Evolutionary conservation across 352 stramenopile species (phyloP).

Genomic region (Thraustochytrium striatum): DNA sequence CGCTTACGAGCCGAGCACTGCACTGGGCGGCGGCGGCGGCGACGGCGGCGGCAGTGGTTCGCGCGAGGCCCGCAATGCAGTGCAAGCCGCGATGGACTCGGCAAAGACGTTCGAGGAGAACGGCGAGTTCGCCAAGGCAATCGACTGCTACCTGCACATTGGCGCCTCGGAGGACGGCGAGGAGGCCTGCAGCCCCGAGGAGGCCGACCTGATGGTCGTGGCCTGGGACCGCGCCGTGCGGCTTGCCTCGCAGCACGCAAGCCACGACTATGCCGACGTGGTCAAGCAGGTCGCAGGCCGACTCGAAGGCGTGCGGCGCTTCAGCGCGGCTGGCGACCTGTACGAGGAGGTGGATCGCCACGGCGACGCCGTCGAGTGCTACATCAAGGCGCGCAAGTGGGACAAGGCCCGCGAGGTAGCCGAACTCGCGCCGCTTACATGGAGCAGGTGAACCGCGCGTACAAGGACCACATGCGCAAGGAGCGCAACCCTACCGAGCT

Average conservation of each 20-base stretch:
- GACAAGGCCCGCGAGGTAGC: constrained; percentile 59
- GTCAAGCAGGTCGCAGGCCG: constrained; percentile 77
- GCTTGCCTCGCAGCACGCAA: constrained; percentile 75
- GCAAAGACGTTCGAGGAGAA: constrained; percentile 78
- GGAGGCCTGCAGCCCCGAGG: background rate
- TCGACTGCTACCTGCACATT: constrained; percentile 76
- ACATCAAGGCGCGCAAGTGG: constrained; percentile 58
- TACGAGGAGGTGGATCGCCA: constrained; percentile 75
- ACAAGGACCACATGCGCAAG: constrained; percentile 55
- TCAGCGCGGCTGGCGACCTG: constrained; percentile 76
- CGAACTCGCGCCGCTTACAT: constrained; percentile 53
- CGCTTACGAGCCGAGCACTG: background rate
- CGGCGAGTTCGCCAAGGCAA: constrained; percentile 79
- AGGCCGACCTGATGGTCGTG: constrained; percentile 69
- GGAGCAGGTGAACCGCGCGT: constrained; percentile 57
- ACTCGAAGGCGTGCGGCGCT: constrained; percentile 71
- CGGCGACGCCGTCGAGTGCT: constrained; percentile 82
- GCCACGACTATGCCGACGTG: constrained; percentile 76
- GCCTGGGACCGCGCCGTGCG: constrained; percentile 81
- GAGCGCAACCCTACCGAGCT: constrained; percentile 59
- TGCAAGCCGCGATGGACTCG: constrained; percentile 51
- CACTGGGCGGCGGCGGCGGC: background rate
- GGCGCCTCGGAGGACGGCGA: background rate
- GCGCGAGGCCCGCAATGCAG: background rate
- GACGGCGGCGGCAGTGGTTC: background rate